Evolutionary conservation across 139 green algal genomes (phyloP), one percentile per base, ranked within the genome.

Genomic region (Nannochloris sp.): DNA sequence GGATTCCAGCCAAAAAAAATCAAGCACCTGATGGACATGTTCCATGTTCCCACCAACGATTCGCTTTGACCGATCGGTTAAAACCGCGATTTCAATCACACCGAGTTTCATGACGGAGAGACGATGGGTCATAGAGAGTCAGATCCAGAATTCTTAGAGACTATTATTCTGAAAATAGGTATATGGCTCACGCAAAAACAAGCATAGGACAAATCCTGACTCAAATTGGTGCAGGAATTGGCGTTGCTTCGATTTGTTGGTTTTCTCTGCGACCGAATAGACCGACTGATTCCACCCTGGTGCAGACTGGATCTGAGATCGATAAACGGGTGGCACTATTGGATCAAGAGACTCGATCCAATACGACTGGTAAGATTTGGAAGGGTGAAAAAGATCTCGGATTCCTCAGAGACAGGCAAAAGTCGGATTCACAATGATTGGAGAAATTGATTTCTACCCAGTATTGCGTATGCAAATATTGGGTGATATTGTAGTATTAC

Each of bases 401-500:
- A 23, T 53, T 53, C 17, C 17, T 11, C 17, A 0, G 17, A 23
- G 17, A 30, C 3, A 61, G 25, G 13, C 30, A 67, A 26, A 9
- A 20, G 51, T 44, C 28, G 14, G 25, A 16, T 40, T 30, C 20
- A 37, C 23, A 4, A 66, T 26, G 53, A 50, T 10, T 2, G 14
- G 9, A 23, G 23, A n/a, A 3, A 62, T 77, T 30, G 72, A 75
- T 48, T 43, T 65, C 16, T 67, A 72, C 49, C 72, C 70, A 2
- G 44, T 40, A 2, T 56, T 79, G 53, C 59, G 60, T 11, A 49
- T 80, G 64, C 70, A 79, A 69, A 59, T 48, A 12, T 50, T 80
- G 70, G 73, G 65, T 33, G 59, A 26, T 56, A 69, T 82, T 45
- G 63, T 70, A 9, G 50, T 82, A 1, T 33, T 82, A 28, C 76